These are phyloP conservation scores for Mortierella sp. DNA, from an alignment of 371 early-diverging fungal species.

Conservation along the genomic window DNA sequence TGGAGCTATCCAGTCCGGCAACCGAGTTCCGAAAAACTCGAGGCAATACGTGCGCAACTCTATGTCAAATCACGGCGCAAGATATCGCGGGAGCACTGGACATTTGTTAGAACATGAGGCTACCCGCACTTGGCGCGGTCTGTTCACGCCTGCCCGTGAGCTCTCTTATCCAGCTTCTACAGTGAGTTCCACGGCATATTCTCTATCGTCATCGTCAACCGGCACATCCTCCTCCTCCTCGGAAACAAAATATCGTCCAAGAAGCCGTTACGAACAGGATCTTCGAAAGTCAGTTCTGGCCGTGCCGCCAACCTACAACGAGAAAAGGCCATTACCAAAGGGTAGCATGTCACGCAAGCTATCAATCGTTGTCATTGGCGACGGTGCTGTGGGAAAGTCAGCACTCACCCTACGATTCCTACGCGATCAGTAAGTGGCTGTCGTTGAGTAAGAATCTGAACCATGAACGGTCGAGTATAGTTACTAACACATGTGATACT, in stretches of 20 bases:
- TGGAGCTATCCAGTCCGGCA: no score
- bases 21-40: no score
- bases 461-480: neutral
- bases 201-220: slow-evolving; percentile 11
- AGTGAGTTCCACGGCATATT: slow-evolving; percentile 13
- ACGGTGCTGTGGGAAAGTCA: slow-evolving; percentile 52
- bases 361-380: slow-evolving; percentile 47
- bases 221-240: slow-evolving; percentile 3
- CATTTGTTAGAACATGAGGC: slow-evolving; percentile 10
- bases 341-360: neutral
- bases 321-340: neutral
- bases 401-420: slow-evolving; percentile 48
- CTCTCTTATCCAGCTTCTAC: slow-evolving; percentile 25
- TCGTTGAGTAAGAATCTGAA: no score
- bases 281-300: neutral
- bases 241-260: neutral
- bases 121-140: slow-evolving; percentile 21
- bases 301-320: neutral
- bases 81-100: neutral
- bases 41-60: no score
- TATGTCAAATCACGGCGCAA: no score
- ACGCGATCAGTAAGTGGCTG: slow-evolving; percentile 40
- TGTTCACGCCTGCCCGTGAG: slow-evolving; percentile 32
- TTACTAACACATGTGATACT: no score
- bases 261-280: neutral